Percentiles rank a stretch among this genome's conserved stretches.
Evolutionary conservation across 2,329 filamentous ascomycete genomes (phyloP).

Genomic region (Paradendryphiella salina): DNA sequence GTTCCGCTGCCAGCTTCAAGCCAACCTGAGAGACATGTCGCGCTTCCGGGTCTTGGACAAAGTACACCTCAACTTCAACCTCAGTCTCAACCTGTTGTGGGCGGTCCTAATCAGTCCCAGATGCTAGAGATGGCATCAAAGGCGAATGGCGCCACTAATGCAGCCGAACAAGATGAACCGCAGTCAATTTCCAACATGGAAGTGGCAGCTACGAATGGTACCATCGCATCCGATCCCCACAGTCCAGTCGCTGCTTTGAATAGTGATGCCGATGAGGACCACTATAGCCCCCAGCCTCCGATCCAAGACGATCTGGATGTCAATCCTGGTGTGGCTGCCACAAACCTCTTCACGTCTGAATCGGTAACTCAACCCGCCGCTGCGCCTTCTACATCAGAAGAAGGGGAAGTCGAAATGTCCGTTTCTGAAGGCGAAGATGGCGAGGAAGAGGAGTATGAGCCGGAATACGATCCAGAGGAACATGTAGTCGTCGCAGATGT

Average conservation of each 20-base stretch:
- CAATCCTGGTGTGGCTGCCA: neutral
- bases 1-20: neutral
- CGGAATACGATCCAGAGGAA: constrained; percentile 40
- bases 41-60: constrained; percentile 23
- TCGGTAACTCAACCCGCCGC: neutral
- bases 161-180: neutral
- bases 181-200: neutral
- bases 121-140: neutral
- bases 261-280: constrained; percentile 37
- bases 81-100: neutral
- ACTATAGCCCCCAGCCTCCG: constrained; percentile 40
- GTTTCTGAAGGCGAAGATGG: constrained; percentile 33
- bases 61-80: neutral
- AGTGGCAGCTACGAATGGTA: neutral
- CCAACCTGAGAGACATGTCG: constrained; percentile 3
- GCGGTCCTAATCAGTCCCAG: neutral
- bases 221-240: neutral
- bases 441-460: constrained; percentile 30
- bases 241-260: constrained; percentile 30
- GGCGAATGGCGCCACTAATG: neutral
- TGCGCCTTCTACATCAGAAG: constrained; percentile 32
- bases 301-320: neutral
- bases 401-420: constrained; percentile 44
- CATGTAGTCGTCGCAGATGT: constrained; percentile 5
- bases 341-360: constrained; percentile 7